Base-by-base conservation (phyloP, 371 early-diverging fungal genomes). In the Lichtheimia hyalospora region DNA sequence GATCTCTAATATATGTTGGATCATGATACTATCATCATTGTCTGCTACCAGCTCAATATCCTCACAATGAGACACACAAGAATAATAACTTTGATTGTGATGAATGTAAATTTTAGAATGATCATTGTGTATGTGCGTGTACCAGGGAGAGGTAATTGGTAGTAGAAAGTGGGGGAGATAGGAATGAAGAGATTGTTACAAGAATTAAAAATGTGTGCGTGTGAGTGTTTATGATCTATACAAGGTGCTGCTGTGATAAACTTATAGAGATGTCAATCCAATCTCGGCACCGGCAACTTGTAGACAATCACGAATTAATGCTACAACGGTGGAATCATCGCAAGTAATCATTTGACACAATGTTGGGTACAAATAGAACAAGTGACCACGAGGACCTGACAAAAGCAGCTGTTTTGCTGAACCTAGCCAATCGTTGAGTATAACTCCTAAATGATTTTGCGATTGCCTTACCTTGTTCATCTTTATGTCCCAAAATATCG, bases 321-420 rank as follows among this genome's bases (percentile, higher is more conserved):
- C 70, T 42, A 87, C 73, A 1, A 91, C 82, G 23, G 67, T 74
- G 18, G 83, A 74, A 58, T 85, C 85, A 50, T 80, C 70, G 52
- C 84, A 85, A 21, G 80, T 78, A 60, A 83, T 78, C 67, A 84
- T 82, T 50, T 86, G 84, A 62, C 84, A 85, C 43, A 92, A 64
- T 2, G 82, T 62, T 25, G 86, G 85, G 69, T 90, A 92, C 44
- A 94, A 70, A 57, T 83, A 81, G 67, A 91, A 92, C 28, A 92
- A 57, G 59, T 91, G 92, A 7, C 90, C 90, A 21, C 79, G 73
- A 8, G 79, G 65, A 12, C 91, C 87, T 34, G 84, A 74, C 21
- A 91, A 73, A 20, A 89, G 66, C 43, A 74, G 58, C 49, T 75
- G 73, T 58, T 72, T 81, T 49, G 81, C 62, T 20, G 62, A 57